Conservation (phyloP, 2,329 filamentous ascomycete species). For the Cytospora paraplurivora region DNA sequence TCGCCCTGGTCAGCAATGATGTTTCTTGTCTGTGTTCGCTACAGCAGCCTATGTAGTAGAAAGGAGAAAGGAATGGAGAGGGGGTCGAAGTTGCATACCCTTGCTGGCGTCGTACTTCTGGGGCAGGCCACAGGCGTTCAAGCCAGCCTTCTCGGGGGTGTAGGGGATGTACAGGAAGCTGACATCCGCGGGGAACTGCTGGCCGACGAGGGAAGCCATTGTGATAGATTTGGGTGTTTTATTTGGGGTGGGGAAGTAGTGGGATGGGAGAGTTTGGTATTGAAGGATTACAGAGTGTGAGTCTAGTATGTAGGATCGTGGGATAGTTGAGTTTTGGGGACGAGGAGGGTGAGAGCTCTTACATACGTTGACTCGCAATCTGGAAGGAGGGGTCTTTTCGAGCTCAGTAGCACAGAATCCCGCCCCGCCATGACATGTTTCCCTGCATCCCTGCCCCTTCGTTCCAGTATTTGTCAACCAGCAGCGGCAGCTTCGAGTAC, state of each 20-base stretch:
- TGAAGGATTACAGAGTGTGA: no score
- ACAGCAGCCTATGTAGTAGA: background rate
- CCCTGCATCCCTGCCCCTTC: background rate
- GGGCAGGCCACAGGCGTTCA: constrained; percentile 78
- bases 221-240: constrained; percentile 43
- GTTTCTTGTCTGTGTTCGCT: background rate
- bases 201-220: constrained; percentile 56
- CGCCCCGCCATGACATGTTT: constrained; percentile 25
- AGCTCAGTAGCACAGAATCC: constrained; percentile 6
- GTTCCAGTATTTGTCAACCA: constrained; percentile 20
- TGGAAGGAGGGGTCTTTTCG: constrained; percentile 21
- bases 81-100: constrained; percentile 43
- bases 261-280: background rate
- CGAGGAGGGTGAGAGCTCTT: background rate
- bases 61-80: background rate
- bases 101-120: constrained; percentile 79
- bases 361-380: constrained; percentile 7
- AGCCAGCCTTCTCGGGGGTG: constrained; percentile 64
- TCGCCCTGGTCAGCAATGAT: constrained; percentile 3
- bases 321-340: background rate
- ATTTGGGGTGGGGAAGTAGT: background rate
- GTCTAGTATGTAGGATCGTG: constrained; percentile 29
- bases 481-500: background rate
- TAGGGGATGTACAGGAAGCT: constrained; percentile 85
- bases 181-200: constrained; percentile 79